phyloP scores from a whole-genome alignment of 352 stramenopile genomes.

The Globisporangium heterothallicum region DNA sequence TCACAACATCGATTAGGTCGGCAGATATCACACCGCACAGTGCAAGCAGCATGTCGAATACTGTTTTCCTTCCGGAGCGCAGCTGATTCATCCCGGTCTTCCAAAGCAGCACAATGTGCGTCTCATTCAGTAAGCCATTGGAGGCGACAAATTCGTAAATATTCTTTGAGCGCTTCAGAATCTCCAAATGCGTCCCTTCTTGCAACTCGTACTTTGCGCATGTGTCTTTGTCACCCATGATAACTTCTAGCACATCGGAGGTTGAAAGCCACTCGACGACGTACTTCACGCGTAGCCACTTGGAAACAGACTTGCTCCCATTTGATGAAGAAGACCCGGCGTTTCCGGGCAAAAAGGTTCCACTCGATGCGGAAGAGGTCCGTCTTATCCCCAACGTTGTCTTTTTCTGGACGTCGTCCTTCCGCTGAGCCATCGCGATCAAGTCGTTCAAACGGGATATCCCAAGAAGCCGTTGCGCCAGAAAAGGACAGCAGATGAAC shows the following conservation, averaged over 20 bases:
- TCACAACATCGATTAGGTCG: slow-evolving; percentile 73
- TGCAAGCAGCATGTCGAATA: slow-evolving; percentile 71
- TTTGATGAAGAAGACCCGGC: slow-evolving; percentile 16
- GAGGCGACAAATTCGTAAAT: slow-evolving; percentile 66
- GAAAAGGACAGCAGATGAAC: slow-evolving; percentile 81
- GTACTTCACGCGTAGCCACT: slow-evolving; percentile 70
- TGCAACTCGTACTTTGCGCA: slow-evolving; percentile 68
- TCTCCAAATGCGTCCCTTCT: slow-evolving; percentile 75
- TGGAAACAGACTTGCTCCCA: slow-evolving; percentile 31
- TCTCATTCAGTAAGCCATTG: slow-evolving; percentile 51
- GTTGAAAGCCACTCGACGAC: slow-evolving; percentile 73
- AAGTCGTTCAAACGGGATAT: slow-evolving; percentile 71
- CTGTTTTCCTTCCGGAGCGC: slow-evolving; percentile 53
- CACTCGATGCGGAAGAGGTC: slow-evolving; percentile 23
- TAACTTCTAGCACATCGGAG: slow-evolving; percentile 79
- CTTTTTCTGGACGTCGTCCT: slow-evolving; percentile 60
- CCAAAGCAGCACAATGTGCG: slow-evolving; percentile 73
- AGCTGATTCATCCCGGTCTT: slow-evolving; percentile 63
- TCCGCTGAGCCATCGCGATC: slow-evolving; percentile 68
- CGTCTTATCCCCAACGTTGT: slow-evolving; percentile 45
- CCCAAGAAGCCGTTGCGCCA: slow-evolving; percentile 65
- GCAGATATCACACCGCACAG: slow-evolving; percentile 61
- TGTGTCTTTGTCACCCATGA: slow-evolving; percentile 62
- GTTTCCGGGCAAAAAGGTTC: slow-evolving; percentile 9
- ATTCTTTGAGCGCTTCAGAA: slow-evolving; percentile 69